phyloP scores from a whole-genome alignment of 73 alveolate species.

The Urostyla sp. region DNA sequence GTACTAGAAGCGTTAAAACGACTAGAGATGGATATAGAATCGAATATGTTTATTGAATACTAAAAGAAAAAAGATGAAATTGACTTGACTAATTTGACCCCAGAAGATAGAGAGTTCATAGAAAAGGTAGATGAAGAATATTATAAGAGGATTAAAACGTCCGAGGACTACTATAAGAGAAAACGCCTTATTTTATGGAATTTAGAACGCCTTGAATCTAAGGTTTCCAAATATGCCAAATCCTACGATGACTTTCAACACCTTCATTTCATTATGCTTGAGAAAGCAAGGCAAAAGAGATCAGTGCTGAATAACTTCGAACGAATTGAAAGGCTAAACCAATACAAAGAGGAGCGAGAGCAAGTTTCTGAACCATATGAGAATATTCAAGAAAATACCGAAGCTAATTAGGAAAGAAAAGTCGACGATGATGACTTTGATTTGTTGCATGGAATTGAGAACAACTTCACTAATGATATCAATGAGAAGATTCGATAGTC shows the following conservation, averaged over 20 bases:
- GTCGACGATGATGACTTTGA: constrained; percentile 62
- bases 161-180: constrained; percentile 39
- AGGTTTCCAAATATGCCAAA: constrained; percentile 23
- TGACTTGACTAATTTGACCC: background rate
- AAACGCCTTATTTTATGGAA: constrained; percentile 12
- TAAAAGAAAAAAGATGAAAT: background rate
- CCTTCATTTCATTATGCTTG: constrained; percentile 42
- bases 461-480: constrained; percentile 66
- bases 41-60: background rate
- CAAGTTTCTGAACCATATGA: constrained; percentile 9
- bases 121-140: constrained; percentile 26
- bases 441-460: constrained; percentile 79
- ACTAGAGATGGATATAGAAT: constrained; percentile 28
- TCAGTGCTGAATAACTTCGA: constrained; percentile 23
- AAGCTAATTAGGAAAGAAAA: background rate
- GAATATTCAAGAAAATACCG: too few relatives aligned
- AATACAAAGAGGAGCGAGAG: constrained; percentile 15
- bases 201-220: constrained; percentile 16
- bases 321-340: background rate
- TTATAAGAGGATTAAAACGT: constrained; percentile 18
- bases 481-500: constrained; percentile 61
- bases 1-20: background rate
- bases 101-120: constrained; percentile 15
- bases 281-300: constrained; percentile 44
- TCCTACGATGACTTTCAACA: constrained; percentile 36